Evolutionary conservation across 179 eudicot genomes (phyloP).

Genomic region (Sideroxylon spinosum): DNA sequence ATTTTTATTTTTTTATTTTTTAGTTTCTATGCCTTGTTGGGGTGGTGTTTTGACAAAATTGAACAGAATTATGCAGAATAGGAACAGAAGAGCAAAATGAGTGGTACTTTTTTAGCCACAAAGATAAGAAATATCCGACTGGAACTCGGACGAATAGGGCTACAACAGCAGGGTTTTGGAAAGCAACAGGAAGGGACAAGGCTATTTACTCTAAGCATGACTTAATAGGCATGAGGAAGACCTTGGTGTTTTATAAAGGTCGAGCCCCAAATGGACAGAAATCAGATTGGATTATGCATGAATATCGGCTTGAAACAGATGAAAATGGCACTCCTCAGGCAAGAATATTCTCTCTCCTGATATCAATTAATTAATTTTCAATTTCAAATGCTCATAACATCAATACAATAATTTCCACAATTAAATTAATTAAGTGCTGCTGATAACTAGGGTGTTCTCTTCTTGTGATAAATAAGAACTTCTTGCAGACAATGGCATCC

Average conservation of each 20-base stretch:
- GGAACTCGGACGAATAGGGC: constrained; percentile 82
- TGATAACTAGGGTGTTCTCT: too few relatives aligned
- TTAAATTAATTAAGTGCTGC: too few relatives aligned
- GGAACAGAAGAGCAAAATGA: constrained; percentile 73
- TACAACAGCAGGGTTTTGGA: constrained; percentile 79
- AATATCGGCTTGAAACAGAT: constrained; percentile 71
- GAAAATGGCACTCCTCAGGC: constrained; percentile 76
- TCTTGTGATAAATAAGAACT: too few relatives aligned
- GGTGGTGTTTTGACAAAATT: not conserved
- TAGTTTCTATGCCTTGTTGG: too few relatives aligned
- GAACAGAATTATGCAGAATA: constrained; percentile 58
- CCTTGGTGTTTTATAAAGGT: constrained; percentile 70
- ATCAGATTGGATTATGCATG: constrained; percentile 83
- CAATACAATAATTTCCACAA: too few relatives aligned
- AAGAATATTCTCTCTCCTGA: constrained; percentile 13
- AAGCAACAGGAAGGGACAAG: constrained; percentile 80
- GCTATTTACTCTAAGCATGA: constrained; percentile 69
- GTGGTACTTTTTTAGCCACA: constrained; percentile 81
- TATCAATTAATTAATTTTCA: too few relatives aligned
- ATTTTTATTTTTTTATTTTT: too few relatives aligned
- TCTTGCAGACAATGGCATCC: too few relatives aligned
- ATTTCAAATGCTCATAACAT: too few relatives aligned
- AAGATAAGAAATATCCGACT: constrained; percentile 64
- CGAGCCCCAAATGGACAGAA: constrained; percentile 86
- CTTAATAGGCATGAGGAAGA: constrained; percentile 77